These are phyloP conservation scores for Fusarium sp. DNA, from an alignment of 2,329 filamentous ascomycete species.

Conservation along the genomic window DNA sequence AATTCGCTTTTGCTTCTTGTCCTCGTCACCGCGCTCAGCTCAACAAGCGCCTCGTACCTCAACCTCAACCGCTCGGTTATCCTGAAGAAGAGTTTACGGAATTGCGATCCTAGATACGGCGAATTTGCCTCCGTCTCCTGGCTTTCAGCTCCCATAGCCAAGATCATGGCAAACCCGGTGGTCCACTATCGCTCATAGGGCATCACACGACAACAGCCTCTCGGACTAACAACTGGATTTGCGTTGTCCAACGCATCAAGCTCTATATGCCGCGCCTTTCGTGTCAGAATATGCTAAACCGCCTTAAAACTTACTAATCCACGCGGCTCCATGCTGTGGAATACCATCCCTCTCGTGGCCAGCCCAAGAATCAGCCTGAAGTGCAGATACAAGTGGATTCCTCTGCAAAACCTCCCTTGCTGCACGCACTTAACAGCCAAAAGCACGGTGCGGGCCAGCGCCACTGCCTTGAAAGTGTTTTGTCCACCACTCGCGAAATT, in stretches of 20 bases:
- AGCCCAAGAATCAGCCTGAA: slow-evolving; percentile 12
- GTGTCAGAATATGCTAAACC: slow-evolving; percentile 4
- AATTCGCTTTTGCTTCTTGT: slow-evolving; percentile 14
- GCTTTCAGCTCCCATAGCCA: slow-evolving; percentile 8
- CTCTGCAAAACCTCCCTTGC: slow-evolving; percentile 31
- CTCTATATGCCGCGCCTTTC: not conserved
- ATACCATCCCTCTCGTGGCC: slow-evolving; percentile 6
- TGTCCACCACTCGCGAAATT: slow-evolving; percentile 23
- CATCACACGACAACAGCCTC: slow-evolving; percentile 16
- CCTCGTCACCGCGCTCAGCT: slow-evolving; percentile 21
- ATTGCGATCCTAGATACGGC: slow-evolving; percentile 21
- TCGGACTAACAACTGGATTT: slow-evolving; percentile 16
- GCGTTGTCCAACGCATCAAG: not conserved
- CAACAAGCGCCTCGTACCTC: slow-evolving; percentile 38
- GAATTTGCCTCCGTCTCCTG: slow-evolving; percentile 29
- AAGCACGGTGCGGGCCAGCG: slow-evolving; percentile 21
- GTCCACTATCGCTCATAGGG: not conserved
- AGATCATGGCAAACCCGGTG: slow-evolving; percentile 7
- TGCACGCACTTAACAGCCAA: slow-evolving; percentile 41
- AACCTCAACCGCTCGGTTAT: slow-evolving; percentile 41
- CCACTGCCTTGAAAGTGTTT: slow-evolving; percentile 18
- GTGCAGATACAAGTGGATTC: slow-evolving; percentile 35
- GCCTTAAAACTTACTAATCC: not conserved
- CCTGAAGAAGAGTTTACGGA: slow-evolving; percentile 19
- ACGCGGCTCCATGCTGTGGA: slow-evolving; percentile 8